phyloP scores from a whole-genome alignment of 2,329 filamentous ascomycete genomes.

The Ascochyta clinopodiicola region DNA sequence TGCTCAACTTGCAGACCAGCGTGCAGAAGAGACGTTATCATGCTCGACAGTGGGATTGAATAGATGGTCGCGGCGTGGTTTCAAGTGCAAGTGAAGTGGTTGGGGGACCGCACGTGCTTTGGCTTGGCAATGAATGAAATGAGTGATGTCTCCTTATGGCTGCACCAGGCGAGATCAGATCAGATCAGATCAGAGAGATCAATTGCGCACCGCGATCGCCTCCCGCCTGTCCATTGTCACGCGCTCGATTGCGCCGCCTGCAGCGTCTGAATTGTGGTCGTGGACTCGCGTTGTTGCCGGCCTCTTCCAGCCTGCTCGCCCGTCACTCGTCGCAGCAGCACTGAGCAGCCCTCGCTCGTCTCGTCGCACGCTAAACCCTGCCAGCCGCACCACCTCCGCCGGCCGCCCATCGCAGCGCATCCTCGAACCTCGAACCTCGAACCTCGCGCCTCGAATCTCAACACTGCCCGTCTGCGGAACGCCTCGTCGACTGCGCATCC shows the following conservation, averaged over 20 bases:
- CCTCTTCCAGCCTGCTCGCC: conserved; percentile 1
- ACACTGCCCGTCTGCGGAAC: conserved; percentile 4
- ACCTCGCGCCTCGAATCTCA: too few relatives aligned
- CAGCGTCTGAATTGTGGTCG: conserved; percentile 20
- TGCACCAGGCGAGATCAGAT: neutral
- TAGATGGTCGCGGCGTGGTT: neutral
- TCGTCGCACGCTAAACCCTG: neutral
- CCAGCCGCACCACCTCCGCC: conserved; percentile 11
- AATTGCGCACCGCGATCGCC: conserved; percentile 6
- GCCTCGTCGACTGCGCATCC: conserved; percentile 19
- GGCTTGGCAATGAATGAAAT: neutral
- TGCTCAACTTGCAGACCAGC: too few relatives aligned
- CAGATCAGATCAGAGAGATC: neutral
- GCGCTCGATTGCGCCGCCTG: conserved; percentile 16
- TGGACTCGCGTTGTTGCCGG: conserved; percentile 7
- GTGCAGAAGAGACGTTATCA: too few relatives aligned
- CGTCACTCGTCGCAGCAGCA: neutral
- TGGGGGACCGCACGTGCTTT: conserved; percentile 1
- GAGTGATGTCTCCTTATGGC: conserved; percentile 1
- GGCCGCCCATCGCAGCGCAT: conserved; percentile 22
- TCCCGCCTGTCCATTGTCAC: conserved; percentile 1
- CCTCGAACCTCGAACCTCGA: neutral
- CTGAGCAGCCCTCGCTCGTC: neutral
- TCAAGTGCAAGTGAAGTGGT: conserved; percentile 4
- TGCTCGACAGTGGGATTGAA: too few relatives aligned